A percentile compares a stretch with the other conserved stretches of the same genome.
Evolutionary conservation across 306 rosid species (phyloP).

Genomic region (Abrus precatorius): DNA sequence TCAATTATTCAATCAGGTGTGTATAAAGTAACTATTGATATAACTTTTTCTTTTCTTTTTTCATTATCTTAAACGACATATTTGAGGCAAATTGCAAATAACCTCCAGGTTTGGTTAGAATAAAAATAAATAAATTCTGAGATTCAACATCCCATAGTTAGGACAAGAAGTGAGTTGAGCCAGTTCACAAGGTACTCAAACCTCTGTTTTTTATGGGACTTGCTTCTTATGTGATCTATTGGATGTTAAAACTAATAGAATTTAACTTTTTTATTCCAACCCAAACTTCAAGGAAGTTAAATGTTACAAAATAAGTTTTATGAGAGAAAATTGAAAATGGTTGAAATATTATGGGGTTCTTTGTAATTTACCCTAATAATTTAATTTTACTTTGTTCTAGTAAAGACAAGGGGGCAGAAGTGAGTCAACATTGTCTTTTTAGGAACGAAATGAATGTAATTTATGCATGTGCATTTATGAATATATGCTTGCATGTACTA

Average conservation of each 20-base stretch:
- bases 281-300: background rate
- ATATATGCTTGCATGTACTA: background rate
- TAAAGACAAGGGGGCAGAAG: background rate
- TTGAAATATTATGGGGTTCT: background rate
- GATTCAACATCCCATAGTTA: background rate
- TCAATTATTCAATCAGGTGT: conserved; percentile 18
- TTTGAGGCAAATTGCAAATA: conserved; percentile 15
- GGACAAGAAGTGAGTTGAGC: background rate
- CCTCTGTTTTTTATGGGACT: background rate
- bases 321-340: background rate
- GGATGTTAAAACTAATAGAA: background rate
- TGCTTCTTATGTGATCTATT: background rate
- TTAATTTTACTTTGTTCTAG: background rate
- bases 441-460: background rate
- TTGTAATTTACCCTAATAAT: background rate
- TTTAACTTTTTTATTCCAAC: background rate
- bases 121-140: background rate
- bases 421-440: background rate
- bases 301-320: background rate
- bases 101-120: background rate
- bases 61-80: background rate
- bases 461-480: background rate
- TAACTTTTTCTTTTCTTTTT: background rate
- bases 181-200: background rate
- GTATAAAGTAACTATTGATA: background rate